A percentile compares a stretch with the other conserved stretches of the same genome.
Evolutionary conservation across 345 rosid genomes (phyloP).

Genomic region (Eucalyptus coolabah): DNA sequence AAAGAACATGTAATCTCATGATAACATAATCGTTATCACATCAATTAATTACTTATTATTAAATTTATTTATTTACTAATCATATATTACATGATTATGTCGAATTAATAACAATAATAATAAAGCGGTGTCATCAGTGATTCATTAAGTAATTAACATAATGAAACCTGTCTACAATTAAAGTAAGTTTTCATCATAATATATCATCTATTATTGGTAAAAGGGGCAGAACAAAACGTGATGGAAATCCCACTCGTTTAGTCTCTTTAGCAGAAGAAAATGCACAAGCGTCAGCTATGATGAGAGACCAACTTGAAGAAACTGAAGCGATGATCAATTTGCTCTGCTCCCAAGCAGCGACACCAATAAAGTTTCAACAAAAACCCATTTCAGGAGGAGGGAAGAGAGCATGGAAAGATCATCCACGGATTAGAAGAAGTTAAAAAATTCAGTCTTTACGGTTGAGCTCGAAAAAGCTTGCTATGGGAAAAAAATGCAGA

Average conservation of each 20-base stretch:
- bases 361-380: neutral
- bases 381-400: neutral
- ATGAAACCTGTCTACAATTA: neutral
- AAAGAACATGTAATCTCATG: neutral
- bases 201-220: neutral
- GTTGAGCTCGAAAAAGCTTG: neutral
- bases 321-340: neutral
- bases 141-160: neutral
- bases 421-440: neutral
- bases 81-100: neutral
- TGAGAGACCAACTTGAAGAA: neutral
- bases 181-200: neutral
- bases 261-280: neutral
- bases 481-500: neutral
- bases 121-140: neutral
- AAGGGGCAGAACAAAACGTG: neutral
- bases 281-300: neutral
- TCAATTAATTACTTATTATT: neutral
- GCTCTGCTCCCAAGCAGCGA: neutral
- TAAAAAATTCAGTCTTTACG: neutral
- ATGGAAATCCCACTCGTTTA: neutral
- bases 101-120: too few relatives aligned
- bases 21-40: neutral
- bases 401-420: neutral
- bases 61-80: neutral